Conservation (phyloP, 768 basidiomycete species). For the Tulasnella sp. region DNA sequence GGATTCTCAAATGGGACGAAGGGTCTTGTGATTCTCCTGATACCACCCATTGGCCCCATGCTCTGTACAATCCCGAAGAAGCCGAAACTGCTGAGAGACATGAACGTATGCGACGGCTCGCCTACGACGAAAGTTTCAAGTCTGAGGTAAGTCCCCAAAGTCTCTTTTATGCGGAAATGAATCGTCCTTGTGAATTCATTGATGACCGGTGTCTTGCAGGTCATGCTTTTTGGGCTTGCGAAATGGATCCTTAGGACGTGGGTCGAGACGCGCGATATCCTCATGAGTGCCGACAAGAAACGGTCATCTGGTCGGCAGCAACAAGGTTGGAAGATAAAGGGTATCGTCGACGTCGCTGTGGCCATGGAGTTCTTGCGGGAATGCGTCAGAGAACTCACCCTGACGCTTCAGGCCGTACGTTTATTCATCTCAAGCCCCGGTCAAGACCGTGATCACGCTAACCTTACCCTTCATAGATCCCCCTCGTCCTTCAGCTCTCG, state of each 20-base stretch:
- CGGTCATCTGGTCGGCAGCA: not conserved
- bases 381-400: not conserved
- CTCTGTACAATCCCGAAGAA: constrained; percentile 41
- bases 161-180: no score
- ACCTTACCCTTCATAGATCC: constrained; percentile 4
- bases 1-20: not conserved
- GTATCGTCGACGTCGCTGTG: not conserved
- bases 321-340: not conserved
- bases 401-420: constrained; percentile 12
- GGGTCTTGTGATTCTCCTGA: not conserved
- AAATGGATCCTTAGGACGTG: constrained; percentile 77
- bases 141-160: constrained; percentile 30
- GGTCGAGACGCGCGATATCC: constrained; percentile 46
- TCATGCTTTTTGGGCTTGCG: constrained; percentile 68
- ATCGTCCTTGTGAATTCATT: not conserved
- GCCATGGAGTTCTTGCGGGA: constrained; percentile 5
- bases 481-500: constrained; percentile 59
- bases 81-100: constrained; percentile 54
- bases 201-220: constrained; percentile 27
- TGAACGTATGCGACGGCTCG: constrained; percentile 62
- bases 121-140: constrained; percentile 61
- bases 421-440: no score
- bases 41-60: constrained; percentile 33
- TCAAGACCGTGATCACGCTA: not conserved
- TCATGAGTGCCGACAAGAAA: not conserved